phyloP scores from a whole-genome alignment of 139 green algal species.

The Mesostigma viride region DNA sequence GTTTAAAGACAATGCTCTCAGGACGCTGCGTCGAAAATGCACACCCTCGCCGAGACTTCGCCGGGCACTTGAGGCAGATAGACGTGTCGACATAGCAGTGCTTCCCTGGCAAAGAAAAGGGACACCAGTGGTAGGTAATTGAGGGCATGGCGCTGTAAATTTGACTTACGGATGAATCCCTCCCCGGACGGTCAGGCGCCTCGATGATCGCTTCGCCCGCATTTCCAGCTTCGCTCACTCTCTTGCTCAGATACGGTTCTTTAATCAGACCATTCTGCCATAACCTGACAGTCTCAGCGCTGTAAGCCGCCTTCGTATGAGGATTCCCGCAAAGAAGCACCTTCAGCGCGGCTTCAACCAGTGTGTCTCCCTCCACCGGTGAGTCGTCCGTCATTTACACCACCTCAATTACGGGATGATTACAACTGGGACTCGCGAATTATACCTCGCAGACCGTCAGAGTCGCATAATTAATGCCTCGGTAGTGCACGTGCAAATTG shows the following conservation, averaged over 20 bases:
- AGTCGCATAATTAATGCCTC: too few species aligned
- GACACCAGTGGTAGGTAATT: not conserved
- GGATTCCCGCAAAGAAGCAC: slow-evolving; percentile 17
- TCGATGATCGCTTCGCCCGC: not conserved
- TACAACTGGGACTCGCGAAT: too few species aligned
- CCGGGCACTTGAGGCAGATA: too few species aligned
- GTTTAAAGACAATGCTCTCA: not conserved
- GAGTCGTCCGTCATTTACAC: too few species aligned
- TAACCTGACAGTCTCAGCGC: not conserved
- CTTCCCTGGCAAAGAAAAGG: not conserved
- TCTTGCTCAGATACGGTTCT: not conserved
- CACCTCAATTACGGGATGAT: too few species aligned
- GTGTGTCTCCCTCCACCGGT: slow-evolving; percentile 8
- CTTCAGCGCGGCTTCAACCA: slow-evolving; percentile 13
- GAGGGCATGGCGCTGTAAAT: not conserved
- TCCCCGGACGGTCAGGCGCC: slow-evolving; percentile 1
- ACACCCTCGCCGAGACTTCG: too few species aligned
- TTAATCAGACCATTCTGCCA: slow-evolving; percentile 12
- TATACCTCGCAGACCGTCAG: too few species aligned
- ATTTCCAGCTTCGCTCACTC: too few species aligned
- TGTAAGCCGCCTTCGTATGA: slow-evolving; percentile 12
- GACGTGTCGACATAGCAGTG: too few species aligned
- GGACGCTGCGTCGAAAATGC: not conserved
- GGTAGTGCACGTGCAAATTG: too few species aligned
- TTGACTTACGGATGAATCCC: not conserved